phyloP scores from a whole-genome alignment of 176 grass and related monocot genomes.

The Thalia dealbata region DNA sequence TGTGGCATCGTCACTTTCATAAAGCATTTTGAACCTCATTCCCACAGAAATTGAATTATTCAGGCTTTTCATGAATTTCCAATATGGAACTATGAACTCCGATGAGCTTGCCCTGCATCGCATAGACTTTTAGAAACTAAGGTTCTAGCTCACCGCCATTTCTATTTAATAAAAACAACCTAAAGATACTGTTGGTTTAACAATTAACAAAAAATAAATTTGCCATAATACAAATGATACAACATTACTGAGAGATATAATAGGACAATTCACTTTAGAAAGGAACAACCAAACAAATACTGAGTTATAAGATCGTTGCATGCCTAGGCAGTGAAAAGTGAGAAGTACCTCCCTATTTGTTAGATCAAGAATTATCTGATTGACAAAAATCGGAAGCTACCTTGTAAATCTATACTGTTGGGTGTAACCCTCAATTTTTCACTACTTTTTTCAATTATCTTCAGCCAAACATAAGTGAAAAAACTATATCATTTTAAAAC shows the following conservation, averaged over 20 bases:
- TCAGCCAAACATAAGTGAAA: background rate
- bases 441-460: background rate
- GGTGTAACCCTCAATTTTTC: background rate
- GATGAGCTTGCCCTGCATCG: slow-evolving; percentile 53
- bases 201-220: too few relatives aligned
- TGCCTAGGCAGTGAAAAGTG: too few relatives aligned
- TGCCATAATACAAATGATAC: too few relatives aligned
- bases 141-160: background rate
- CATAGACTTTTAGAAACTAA: slow-evolving; percentile 6
- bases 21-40: slow-evolving; percentile 68
- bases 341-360: too few relatives aligned
- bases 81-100: slow-evolving; percentile 71
- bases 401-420: background rate
- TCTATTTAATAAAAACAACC: background rate
- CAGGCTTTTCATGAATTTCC: slow-evolving; percentile 52
- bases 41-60: slow-evolving; percentile 50
- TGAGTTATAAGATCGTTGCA: too few relatives aligned
- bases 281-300: too few relatives aligned
- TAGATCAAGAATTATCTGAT: too few relatives aligned
- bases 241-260: too few relatives aligned
- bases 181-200: too few relatives aligned
- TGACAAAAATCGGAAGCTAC: too few relatives aligned
- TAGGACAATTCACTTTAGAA: too few relatives aligned
- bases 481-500: background rate
- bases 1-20: slow-evolving; percentile 62